Conservation (phyloP, 257 asterid genomes). For the Schizonepeta tenuifolia region DNA sequence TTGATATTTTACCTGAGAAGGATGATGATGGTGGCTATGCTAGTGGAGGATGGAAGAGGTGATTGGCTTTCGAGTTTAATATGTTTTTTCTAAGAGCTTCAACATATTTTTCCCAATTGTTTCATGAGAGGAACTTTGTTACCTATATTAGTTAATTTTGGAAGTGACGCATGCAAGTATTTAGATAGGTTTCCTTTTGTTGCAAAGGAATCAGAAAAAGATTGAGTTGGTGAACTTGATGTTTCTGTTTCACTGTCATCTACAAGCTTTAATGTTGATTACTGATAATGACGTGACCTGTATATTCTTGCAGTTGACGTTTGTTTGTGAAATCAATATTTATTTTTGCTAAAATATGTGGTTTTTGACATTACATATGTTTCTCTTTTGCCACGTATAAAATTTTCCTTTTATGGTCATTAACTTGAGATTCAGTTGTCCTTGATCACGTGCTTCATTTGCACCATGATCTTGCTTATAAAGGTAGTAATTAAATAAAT, state of each 20-base stretch:
- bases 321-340: slow-evolving; percentile 7
- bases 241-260: slow-evolving; percentile 4
- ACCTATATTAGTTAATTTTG: slow-evolving; percentile 3
- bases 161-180: slow-evolving; percentile 21
- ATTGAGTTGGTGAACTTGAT: slow-evolving; percentile 11
- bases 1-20: slow-evolving; percentile 60
- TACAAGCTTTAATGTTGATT: slow-evolving; percentile 13
- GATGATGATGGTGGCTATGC: slow-evolving; percentile 76
- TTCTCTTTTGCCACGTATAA: slow-evolving; percentile 1
- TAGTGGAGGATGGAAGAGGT: slow-evolving; percentile 98
- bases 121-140: neutral
- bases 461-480: slow-evolving; percentile 2
- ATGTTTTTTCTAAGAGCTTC: slow-evolving; percentile 9
- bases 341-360: slow-evolving; percentile 3
- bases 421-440: slow-evolving; percentile 20
- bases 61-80: slow-evolving; percentile 37
- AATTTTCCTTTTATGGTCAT: slow-evolving; percentile 17
- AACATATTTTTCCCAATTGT: neutral
- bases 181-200: neutral
- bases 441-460: slow-evolving; percentile 16
- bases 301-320: slow-evolving; percentile 18
- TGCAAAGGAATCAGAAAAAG: neutral
- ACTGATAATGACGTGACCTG: slow-evolving; percentile 7
- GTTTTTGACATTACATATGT: neutral
- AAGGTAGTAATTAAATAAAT: slow-evolving; percentile 1